Base-by-base conservation (phyloP, 768 basidiomycete species). In the Pleurotus tuber-regium region DNA sequence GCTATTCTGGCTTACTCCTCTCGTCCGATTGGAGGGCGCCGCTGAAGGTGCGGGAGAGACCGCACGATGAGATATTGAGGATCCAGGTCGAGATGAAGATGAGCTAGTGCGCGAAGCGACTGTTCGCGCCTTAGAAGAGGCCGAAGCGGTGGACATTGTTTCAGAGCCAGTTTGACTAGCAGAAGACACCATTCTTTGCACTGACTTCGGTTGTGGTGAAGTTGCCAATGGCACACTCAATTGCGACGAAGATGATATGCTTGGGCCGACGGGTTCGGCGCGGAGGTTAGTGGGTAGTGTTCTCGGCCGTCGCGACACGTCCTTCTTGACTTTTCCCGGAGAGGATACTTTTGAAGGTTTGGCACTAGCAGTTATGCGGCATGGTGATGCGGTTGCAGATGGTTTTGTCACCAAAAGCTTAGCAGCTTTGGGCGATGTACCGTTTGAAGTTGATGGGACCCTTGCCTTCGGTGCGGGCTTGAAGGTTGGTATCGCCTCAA, bases 21-120 rank as follows among this genome's bases (percentile, higher is more conserved):
- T 16, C 12, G 46, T 21, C 31, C 35, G 46, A 10, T 38, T 38
- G 31, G 19, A 16, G 14, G 43, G 28, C n/a, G 28, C 19, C n/a
- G 30, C 46, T n/a, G 46, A 48, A 24, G 41, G 41, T 40, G 38
- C 38, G 18, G 38, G 38, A 30, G 43, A 46, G 10, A 26, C n/a
- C 8, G 28, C 16, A n/a, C 43, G 43, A 30, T 16, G 21, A 11
- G 43, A 46, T 29, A 46, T 5, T 8, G 43, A 46, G 16, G 43
- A 46, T 10, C n/a, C 16, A 8, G 30, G 31, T 12, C 46, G 31
- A 10, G 46, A 31, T 10, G 46, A 48, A 24, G 46, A 2, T 24
- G 31, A 31, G 14, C 30, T 35, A 14, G 29, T 19, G n/a, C 31
- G 29, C 7, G 46, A 48, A 9, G 29, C 31, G 16, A 31, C 11